Evolutionary conservation across 1,284 basidiomycete species (phyloP).

Genomic region (Entoloma clypeatum): DNA sequence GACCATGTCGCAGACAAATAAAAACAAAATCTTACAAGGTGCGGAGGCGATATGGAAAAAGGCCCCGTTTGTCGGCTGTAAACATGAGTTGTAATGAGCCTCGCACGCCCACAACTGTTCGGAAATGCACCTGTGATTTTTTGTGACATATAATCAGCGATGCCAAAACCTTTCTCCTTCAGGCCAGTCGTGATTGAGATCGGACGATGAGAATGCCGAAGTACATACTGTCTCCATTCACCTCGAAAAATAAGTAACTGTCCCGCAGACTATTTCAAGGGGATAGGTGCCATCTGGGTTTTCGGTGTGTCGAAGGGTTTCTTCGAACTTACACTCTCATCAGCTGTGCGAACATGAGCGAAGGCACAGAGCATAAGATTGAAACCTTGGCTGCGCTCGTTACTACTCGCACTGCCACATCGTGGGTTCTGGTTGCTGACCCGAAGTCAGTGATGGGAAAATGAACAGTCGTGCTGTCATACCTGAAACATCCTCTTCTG

Average conservation of each 20-base stretch:
- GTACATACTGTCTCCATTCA: conserved; percentile 77
- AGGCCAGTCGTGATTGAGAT: conserved; percentile 20
- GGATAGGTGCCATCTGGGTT: conserved; percentile 54
- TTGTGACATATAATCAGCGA: conserved; percentile 77
- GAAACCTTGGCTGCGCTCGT: conserved; percentile 71
- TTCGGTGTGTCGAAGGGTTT: conserved; percentile 54
- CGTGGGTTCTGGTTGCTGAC: conserved; percentile 60
- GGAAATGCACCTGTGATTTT: conserved; percentile 62
- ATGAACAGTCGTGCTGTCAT: conserved; percentile 19
- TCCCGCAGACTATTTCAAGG: conserved; percentile 59
- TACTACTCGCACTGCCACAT: conserved; percentile 61
- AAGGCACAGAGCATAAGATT: conserved; percentile 7
- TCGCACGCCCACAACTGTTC: conserved; percentile 16
- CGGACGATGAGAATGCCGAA: conserved; percentile 22
- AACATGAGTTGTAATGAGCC: conserved; percentile 29
- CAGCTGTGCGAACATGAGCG: conserved; percentile 11
- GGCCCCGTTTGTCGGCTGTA: conserved; percentile 53
- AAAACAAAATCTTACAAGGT: conserved; percentile 52
- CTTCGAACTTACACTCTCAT: conserved; percentile 56
- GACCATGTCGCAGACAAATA: conserved; percentile 11
- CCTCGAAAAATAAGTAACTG: conserved; percentile 65
- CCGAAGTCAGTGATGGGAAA: conserved; percentile 22
- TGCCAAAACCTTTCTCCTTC: conserved; percentile 71
- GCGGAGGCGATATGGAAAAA: conserved; percentile 53
- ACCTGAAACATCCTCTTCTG: conserved; percentile 67